Evolutionary conservation across 257 asterid species (phyloP).

Genomic region (Salvia splendens): DNA sequence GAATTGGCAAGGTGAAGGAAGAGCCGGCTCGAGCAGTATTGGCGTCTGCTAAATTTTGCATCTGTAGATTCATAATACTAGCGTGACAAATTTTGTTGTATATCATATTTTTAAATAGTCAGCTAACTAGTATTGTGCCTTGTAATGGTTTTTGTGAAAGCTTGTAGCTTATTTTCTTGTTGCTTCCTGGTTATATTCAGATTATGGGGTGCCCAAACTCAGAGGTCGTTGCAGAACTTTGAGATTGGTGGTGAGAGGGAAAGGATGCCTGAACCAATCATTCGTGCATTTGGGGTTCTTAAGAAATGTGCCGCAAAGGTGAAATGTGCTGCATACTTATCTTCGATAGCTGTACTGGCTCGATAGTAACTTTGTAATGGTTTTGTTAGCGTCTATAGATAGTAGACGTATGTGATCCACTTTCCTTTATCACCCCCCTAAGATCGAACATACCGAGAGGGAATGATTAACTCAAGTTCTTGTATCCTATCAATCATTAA

Average conservation of each 20-base stretch:
- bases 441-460: background rate
- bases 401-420: background rate
- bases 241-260: conserved; percentile 97
- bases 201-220: conserved; percentile 99
- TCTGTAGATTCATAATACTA: conserved; percentile 6
- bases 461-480: conserved; percentile 12
- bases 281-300: conserved; percentile 90
- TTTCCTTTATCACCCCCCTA: conserved; percentile 7
- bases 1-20: conserved; percentile 5
- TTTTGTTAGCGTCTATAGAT: conserved; percentile 12
- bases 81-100: background rate
- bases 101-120: background rate
- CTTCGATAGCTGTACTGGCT: conserved; percentile 6
- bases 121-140: background rate
- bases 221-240: conserved; percentile 90
- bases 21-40: conserved; percentile 15
- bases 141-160: background rate
- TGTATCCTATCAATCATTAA: background rate
- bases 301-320: conserved; percentile 99
- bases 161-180: background rate
- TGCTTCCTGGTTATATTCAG: conserved; percentile 35
- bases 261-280: conserved; percentile 94
- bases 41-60: background rate
- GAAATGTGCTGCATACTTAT: conserved; percentile 17
- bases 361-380: conserved; percentile 4